phyloP scores from a whole-genome alignment of 2,329 filamentous ascomycete genomes.

The Verticillium isaacii region DNA sequence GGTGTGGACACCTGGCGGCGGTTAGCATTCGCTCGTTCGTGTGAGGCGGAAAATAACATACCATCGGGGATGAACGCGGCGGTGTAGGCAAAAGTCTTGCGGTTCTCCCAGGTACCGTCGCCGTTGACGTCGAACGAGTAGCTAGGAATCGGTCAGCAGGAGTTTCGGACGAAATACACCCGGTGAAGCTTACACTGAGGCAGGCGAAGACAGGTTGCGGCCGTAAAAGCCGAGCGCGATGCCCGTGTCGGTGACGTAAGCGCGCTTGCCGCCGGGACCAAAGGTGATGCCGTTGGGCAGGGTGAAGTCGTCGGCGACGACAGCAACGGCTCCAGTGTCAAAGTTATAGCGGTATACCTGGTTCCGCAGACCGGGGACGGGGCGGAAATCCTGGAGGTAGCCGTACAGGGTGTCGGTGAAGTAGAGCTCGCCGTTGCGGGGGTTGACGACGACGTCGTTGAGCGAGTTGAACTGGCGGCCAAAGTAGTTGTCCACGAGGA shows the following conservation, averaged over 20 bases:
- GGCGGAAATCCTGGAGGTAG: slow-evolving; percentile 52
- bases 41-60: slow-evolving; percentile 13
- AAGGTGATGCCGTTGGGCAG: slow-evolving; percentile 55
- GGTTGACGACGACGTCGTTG: slow-evolving; percentile 52
- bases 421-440: slow-evolving; percentile 53
- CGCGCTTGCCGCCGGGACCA: slow-evolving; percentile 43
- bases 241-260: slow-evolving; percentile 56
- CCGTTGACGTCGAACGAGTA: slow-evolving; percentile 40
- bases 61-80: slow-evolving; percentile 55
- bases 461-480: slow-evolving; percentile 56
- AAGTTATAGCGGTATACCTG: slow-evolving; percentile 56
- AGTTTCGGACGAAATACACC: not conserved
- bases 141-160: slow-evolving; percentile 17
- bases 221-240: slow-evolving; percentile 39
- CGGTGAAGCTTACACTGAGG: slow-evolving; percentile 38
- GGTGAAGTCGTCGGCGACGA: slow-evolving; percentile 53
- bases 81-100: slow-evolving; percentile 52
- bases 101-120: slow-evolving; percentile 42
- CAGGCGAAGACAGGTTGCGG: slow-evolving; percentile 31
- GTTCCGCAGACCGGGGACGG: slow-evolving; percentile 44
- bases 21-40: not conserved
- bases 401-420: slow-evolving; percentile 61
- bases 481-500: slow-evolving; percentile 54
- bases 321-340: slow-evolving; percentile 42
- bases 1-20: slow-evolving; percentile 35